phyloP scores from a whole-genome alignment of 2,329 filamentous ascomycete genomes.

The Fusarium sp. region DNA sequence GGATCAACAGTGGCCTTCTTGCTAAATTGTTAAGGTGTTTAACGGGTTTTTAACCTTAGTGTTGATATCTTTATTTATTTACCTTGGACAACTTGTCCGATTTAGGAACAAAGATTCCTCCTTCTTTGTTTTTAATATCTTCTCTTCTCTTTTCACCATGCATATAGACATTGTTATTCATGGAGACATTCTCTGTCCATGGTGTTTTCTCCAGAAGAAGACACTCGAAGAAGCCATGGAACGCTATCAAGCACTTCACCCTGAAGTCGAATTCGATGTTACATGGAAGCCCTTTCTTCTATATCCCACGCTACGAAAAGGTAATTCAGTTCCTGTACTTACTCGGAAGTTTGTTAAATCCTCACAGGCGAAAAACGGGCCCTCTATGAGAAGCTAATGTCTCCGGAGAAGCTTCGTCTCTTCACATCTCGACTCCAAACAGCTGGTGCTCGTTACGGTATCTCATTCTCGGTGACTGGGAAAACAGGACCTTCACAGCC shows the following conservation, averaged over 20 bases:
- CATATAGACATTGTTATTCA: constrained; percentile 58
- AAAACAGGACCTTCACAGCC: constrained; percentile 59
- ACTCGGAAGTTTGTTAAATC: background rate
- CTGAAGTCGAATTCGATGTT: constrained; percentile 60
- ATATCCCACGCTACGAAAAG: constrained; percentile 50
- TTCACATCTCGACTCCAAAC: constrained; percentile 50
- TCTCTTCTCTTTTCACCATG: constrained; percentile 17
- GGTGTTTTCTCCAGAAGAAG: constrained; percentile 63
- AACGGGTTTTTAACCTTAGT: background rate
- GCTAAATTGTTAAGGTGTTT: constrained; percentile 3
- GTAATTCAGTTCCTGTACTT: constrained; percentile 28
- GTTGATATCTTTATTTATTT: background rate
- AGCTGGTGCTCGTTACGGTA: constrained; percentile 52
- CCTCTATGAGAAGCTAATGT: constrained; percentile 53
- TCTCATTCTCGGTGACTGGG: constrained; percentile 58
- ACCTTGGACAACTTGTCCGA: background rate
- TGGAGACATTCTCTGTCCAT: constrained; percentile 64
- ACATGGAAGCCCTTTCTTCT: constrained; percentile 63
- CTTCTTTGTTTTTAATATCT: background rate
- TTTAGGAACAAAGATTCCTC: background rate
- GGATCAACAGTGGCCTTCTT: constrained; percentile 12
- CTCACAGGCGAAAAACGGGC: constrained; percentile 51
- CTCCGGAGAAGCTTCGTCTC: constrained; percentile 43
- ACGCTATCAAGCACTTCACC: constrained; percentile 55
- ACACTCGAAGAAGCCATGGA: constrained; percentile 61